Conservation (phyloP, 129 eudicot species). For the Chrysanthemum seticuspe region DNA sequence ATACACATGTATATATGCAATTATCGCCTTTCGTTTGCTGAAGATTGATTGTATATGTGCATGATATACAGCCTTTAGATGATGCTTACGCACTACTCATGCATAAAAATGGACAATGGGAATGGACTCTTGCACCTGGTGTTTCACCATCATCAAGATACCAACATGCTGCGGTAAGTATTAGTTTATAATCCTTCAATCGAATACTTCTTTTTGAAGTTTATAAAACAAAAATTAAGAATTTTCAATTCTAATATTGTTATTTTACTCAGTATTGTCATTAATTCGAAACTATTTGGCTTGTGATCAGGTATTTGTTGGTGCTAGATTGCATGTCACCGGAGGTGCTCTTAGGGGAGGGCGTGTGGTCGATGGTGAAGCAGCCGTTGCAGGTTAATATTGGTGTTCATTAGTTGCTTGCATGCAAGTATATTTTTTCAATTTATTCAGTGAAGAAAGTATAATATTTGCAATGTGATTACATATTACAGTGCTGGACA, state of each 20-base stretch:
- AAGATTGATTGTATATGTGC: constrained; percentile 23
- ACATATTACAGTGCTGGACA: constrained; percentile 70
- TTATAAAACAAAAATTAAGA: too few relatives aligned
- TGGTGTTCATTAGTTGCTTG: constrained; percentile 11
- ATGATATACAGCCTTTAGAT: constrained; percentile 62
- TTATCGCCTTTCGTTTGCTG: background rate
- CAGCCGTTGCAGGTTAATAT: constrained; percentile 68
- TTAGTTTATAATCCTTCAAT: background rate
- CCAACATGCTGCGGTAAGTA: constrained; percentile 93
- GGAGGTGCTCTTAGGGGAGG: constrained; percentile 97
- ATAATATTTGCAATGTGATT: constrained; percentile 7
- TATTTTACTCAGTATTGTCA: background rate
- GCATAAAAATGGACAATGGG: constrained; percentile 99
- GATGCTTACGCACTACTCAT: constrained; percentile 97
- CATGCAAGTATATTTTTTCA: background rate
- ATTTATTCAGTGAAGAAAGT: constrained; percentile 14
- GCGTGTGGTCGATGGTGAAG: constrained; percentile 92
- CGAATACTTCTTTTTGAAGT: background rate
- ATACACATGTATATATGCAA: background rate
- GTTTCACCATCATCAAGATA: constrained; percentile 94
- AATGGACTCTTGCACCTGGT: constrained; percentile 98
- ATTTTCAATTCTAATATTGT: background rate
- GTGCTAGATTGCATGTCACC: constrained; percentile 96
- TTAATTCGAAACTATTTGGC: background rate
- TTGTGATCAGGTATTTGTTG: constrained; percentile 78